These are phyloP conservation scores for Aspergillus panamensis DNA, from an alignment of 495 filamentous ascomycete genomes.

Conservation along the genomic window DNA sequence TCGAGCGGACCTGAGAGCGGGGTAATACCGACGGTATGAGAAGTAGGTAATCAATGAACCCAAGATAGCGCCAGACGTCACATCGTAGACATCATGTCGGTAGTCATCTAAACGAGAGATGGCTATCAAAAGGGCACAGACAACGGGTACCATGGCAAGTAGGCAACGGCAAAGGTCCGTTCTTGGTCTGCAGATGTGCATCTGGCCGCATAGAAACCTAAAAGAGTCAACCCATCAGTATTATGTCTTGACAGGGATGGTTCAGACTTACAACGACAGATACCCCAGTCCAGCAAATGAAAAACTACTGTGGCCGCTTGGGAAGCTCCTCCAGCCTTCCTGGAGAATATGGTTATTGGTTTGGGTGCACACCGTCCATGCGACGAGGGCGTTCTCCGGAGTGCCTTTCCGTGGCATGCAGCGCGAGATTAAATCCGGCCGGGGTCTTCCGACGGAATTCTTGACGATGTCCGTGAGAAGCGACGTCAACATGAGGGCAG, in stretches of 20 bases:
- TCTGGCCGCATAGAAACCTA: constrained; percentile 72
- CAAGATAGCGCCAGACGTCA: constrained; percentile 69
- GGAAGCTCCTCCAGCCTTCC: constrained; percentile 92
- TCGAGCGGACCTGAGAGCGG: constrained; percentile 40
- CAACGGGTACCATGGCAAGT: constrained; percentile 55
- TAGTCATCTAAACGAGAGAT: constrained; percentile 94
- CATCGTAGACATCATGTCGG: constrained; percentile 91
- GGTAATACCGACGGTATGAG: constrained; percentile 74
- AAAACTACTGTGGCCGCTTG: constrained; percentile 83
- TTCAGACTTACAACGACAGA: constrained; percentile 53
- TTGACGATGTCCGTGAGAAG: constrained; percentile 91
- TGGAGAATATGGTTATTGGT: constrained; percentile 71
- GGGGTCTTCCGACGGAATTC: constrained; percentile 83
- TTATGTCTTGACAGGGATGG: not conserved
- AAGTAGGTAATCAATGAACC: constrained; percentile 74
- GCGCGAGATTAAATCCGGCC: constrained; percentile 85
- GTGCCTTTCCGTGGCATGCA: constrained; percentile 71
- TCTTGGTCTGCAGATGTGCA: constrained; percentile 72
- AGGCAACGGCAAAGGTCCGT: constrained; percentile 66
- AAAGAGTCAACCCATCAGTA: not conserved
- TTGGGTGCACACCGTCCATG: constrained; percentile 76
- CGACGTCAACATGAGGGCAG: constrained; percentile 70
- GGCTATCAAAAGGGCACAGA: constrained; percentile 82
- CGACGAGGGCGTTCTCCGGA: constrained; percentile 62
- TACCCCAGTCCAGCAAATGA: constrained; percentile 85